These are phyloP conservation scores for Rosa rugosa DNA, from an alignment of 306 rosid species.

Conservation along the genomic window DNA sequence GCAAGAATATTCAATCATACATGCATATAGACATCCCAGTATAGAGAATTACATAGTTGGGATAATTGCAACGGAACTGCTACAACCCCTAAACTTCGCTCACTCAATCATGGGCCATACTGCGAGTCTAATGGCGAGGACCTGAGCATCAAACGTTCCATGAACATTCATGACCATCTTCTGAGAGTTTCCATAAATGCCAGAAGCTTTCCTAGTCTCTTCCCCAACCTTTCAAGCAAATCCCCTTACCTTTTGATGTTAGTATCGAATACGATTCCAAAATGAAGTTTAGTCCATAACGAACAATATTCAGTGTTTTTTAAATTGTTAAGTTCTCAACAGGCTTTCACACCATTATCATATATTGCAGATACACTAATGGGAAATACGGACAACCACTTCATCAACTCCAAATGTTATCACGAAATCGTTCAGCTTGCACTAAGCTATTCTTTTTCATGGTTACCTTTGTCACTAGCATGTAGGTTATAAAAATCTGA, in stretches of 20 bases:
- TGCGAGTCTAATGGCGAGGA: no score
- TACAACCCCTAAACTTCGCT: no score
- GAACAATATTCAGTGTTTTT: background rate
- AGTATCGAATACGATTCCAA: background rate
- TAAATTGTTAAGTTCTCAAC: background rate
- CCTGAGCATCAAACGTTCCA: no score
- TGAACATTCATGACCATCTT: no score
- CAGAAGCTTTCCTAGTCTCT: background rate
- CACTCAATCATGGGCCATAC: no score
- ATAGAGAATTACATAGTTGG: no score
- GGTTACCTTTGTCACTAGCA: conserved; percentile 22
- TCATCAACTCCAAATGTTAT: conserved; percentile 14
- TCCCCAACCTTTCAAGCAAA: background rate
- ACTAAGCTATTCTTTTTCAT: conserved; percentile 31
- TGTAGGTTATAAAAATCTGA: conserved; percentile 60
- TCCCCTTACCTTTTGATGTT: background rate
- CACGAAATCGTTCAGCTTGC: conserved; percentile 16
- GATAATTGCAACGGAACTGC: no score
- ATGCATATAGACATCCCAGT: no score
- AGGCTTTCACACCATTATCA: background rate
- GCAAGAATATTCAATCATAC: no score
- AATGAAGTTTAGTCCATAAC: background rate
- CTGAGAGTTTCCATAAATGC: background rate
- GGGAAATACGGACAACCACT: background rate
- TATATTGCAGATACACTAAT: background rate